Evolutionary conservation across 805 yeast genomes (phyloP), one percentile per base, ranked within the genome.

Genomic region (Sungouiozyma intestinalis): DNA sequence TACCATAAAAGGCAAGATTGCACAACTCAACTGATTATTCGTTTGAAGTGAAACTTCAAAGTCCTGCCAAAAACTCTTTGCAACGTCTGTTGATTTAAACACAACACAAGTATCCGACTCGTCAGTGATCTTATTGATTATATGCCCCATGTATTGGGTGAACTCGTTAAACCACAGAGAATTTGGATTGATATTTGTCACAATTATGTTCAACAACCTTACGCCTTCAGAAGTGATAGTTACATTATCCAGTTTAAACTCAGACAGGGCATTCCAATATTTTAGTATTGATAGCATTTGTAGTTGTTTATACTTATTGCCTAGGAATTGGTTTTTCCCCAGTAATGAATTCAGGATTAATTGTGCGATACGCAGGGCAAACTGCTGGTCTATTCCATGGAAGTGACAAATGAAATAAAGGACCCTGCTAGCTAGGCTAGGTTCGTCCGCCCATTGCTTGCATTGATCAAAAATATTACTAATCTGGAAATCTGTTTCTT

Each of bases 201-300:
- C 45, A 8, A 51, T 48, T 34, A 49, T 48, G 34, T 48, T 62
- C 3, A 56, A 39, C 9, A 55, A 50, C 2, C 45, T 42, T 1
- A 48, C 33, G 9, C 45, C 46, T 2, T 24, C 17, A 0, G 42
- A 44, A 2, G 34, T 7, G 6, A 24, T 24, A 11, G 36, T 9
- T 3, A 11, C 35, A 1, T 51, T 39, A 1, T 18, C 15, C 16
- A 42, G 27, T 4, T 41, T 42, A 4, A 16, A 40, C 1, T 47
- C 32, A 1, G 57, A 35, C 0, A 46, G 38, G 16, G 38, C 40
- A 4, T 34, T 18, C 45, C 50, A 53, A 32, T 45, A 53, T 31
- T 43, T 41, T 3, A 63, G 40, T 0, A 63, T 37, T 1, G 55
- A 43, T n/a, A 63, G 44, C 21, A 54, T 58, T 34, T 58, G 43